Percentiles rank a stretch among this genome's conserved stretches.
Conservation (phyloP, 139 green algal species). For the Closterium sp. region DNA sequence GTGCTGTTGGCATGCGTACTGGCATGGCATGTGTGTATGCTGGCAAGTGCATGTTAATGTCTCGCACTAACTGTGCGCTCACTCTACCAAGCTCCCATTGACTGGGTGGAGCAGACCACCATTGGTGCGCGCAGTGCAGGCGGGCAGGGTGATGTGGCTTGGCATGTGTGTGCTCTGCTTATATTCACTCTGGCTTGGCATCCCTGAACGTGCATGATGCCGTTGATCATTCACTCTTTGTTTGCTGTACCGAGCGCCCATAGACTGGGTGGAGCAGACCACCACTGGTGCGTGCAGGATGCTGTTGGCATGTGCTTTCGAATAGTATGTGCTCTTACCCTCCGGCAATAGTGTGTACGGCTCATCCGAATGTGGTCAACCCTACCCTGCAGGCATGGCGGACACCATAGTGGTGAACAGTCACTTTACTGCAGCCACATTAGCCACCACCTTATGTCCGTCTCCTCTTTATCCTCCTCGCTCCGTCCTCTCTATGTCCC, state of each 20-base stretch:
- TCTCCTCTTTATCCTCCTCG: too few species aligned
- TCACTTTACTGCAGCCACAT: conserved; percentile 81
- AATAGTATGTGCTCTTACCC: too few species aligned
- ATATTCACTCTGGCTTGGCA: too few species aligned
- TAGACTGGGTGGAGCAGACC: conserved; percentile 81
- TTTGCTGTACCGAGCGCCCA: conserved; percentile 63
- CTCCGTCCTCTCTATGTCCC: too few species aligned
- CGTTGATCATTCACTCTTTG: too few species aligned
- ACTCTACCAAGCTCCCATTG: conserved; percentile 70
- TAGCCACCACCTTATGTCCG: conserved; percentile 77
- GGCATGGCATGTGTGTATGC: too few species aligned
- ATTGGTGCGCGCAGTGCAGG: conserved; percentile 59
- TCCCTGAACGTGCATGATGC: too few species aligned
- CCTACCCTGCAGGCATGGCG: conserved; percentile 16
- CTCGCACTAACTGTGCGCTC: conserved; percentile 43
- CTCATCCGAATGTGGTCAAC: too few species aligned
- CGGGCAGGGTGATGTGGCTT: too few species aligned
- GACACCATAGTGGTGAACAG: conserved; percentile 89
- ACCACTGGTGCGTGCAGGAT: conserved; percentile 61
- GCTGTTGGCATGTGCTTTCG: not conserved
- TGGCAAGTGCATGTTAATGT: too few species aligned
- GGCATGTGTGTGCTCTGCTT: not conserved
- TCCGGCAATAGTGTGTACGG: too few species aligned
- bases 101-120: conserved; percentile 78
- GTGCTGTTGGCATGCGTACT: not conserved